Evolutionary conservation across 345 rosid genomes (phyloP), one percentile per base, ranked within the genome.

Genomic region (Syzygium aqueum): DNA sequence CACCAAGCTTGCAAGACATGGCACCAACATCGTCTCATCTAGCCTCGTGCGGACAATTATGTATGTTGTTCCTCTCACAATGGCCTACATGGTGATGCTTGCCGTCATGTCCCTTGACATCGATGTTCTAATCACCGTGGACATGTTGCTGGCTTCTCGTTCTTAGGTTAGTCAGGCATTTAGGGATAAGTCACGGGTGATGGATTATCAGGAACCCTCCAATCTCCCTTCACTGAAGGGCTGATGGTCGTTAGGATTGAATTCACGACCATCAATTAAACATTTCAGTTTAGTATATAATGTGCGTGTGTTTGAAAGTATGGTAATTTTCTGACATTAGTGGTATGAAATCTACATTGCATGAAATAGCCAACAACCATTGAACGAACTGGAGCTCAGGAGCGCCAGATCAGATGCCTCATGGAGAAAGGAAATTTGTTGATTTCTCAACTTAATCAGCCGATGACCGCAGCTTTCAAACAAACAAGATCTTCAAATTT

Each of bases 81-180:
- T 90, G 25, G 91, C 88, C n/a, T 90, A 88, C 83, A 22, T 91
- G 83, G 85, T 88, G 3, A 92, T 92, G 94, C 78, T 92, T 23
- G 90, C 91, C 0, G 86, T 89, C 61, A 90, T 91, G 93, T 87
- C 94, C 2, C 88, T 89, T 22, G 77, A 91, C 33, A 23, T 57
- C 28, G 0, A 14, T 25, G 27, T 25, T 57, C 28, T 4, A 57
- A 4, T 57, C n/a, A 13, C 63, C 27, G 57, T 51, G 93, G 93
- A 8, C 59, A 57, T 23, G 63, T 6, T 57, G 4, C 5, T 27
- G 93, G 94, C 2, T 88, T 90, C 89, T 82, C 88, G 84, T 16
- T 92, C 40, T 88, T 87, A 51, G 90, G 89, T 4, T 4, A 90
- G 89, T 84, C 46, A 53, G 11, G 85, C 59, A 49, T 92, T 90